phyloP scores from a whole-genome alignment of 371 early-diverging fungal species.

The Mortierella sp. region DNA sequence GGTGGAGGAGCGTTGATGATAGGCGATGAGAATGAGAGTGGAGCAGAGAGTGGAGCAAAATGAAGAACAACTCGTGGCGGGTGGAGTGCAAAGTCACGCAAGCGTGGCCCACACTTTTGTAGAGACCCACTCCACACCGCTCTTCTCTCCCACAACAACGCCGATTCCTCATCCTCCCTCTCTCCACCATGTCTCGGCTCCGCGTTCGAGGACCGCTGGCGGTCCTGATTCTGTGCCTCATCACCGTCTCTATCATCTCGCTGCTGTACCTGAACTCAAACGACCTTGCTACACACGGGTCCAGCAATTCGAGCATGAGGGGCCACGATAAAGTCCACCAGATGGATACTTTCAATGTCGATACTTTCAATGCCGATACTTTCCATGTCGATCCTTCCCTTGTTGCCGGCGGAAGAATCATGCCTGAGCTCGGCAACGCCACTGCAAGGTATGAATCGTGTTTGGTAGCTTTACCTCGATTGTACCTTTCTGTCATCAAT shows the following conservation, averaged over 20 bases:
- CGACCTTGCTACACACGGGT: not conserved
- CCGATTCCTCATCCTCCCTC: too few relatives aligned
- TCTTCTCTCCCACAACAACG: not conserved
- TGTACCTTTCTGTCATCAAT: too few relatives aligned
- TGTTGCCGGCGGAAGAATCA: constrained; percentile 64
- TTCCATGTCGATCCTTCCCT: constrained; percentile 37
- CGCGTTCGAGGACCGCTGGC: constrained; percentile 31
- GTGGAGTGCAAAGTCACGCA: too few relatives aligned
- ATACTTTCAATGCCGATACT: constrained; percentile 14
- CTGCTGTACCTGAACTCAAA: constrained; percentile 16
- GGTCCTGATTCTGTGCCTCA: constrained; percentile 36
- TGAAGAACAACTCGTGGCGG: not conserved
- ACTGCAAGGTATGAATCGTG: constrained; percentile 72
- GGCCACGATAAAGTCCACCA: not conserved
- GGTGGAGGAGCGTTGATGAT: too few relatives aligned
- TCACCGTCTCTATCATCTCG: constrained; percentile 28
- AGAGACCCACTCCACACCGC: not conserved
- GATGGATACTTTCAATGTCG: constrained; percentile 18
- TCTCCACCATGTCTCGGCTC: constrained; percentile 6
- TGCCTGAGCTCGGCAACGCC: constrained; percentile 84
- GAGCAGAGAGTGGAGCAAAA: too few relatives aligned
- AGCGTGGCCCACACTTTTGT: too few relatives aligned
- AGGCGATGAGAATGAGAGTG: too few relatives aligned
- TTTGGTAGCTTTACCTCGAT: not conserved
- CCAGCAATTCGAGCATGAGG: not conserved